A percentile compares a stretch with the other conserved stretches of the same genome.
Evolutionary conservation across 768 basidiomycete genomes (phyloP).

Genomic region (Leccinellum luteum): DNA sequence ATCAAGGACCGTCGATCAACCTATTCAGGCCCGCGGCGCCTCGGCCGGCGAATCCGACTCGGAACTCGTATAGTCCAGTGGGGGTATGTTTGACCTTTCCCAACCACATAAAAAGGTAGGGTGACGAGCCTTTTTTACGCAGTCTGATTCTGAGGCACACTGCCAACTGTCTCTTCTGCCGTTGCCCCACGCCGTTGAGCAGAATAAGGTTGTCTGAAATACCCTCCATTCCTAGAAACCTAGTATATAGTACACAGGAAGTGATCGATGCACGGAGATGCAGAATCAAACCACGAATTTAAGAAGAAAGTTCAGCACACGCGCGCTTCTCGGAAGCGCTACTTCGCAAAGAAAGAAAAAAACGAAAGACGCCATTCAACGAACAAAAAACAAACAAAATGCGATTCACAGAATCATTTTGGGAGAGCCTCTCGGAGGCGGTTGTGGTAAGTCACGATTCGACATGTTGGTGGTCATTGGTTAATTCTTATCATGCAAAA

Average conservation of each 20-base stretch:
- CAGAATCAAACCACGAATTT: not conserved
- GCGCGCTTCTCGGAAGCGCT: not conserved
- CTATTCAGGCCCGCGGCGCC: not conserved
- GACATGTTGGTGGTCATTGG: not conserved
- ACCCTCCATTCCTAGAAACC: not conserved
- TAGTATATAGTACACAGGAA: not conserved
- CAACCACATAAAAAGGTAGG: too few relatives aligned
- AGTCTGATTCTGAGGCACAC: not conserved
- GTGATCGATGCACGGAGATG: not conserved
- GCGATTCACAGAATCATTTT: not conserved
- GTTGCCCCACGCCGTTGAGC: not conserved
- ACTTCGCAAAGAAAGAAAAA: not conserved
- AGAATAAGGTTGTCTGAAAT: not conserved
- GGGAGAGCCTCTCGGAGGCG: not conserved
- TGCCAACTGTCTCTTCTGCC: too few relatives aligned
- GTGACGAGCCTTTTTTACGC: not conserved
- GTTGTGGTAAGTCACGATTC: not conserved
- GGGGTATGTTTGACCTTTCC: not conserved
- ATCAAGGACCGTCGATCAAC: not conserved
- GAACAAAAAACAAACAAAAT: not conserved
- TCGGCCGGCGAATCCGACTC: not conserved
- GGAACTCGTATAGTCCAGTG: too few relatives aligned
- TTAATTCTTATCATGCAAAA: not conserved
- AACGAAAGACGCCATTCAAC: not conserved
- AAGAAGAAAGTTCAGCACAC: not conserved